These are phyloP conservation scores for Arthrobotrys entomopaga DNA, from an alignment of 2,329 filamentous ascomycete genomes.

Conservation along the genomic window DNA sequence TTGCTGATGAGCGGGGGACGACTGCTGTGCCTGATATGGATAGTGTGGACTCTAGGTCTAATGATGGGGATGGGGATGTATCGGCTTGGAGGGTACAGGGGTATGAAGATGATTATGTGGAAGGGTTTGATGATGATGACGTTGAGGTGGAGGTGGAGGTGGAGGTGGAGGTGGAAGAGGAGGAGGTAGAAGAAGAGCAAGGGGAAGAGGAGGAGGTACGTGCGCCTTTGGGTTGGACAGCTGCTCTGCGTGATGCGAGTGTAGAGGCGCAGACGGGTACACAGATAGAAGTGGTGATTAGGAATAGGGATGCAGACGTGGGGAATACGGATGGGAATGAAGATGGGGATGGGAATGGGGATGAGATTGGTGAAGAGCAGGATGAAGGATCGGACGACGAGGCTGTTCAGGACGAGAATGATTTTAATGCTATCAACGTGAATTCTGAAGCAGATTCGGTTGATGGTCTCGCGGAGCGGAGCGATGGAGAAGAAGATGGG, in stretches of 20 bases:
- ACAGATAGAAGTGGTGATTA: neutral
- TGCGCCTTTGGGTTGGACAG: neutral
- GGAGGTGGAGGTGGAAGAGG: neutral
- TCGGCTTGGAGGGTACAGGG: conserved; percentile 11
- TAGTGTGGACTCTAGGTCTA: neutral
- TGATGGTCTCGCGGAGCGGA: too few species aligned
- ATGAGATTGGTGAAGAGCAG: neutral
- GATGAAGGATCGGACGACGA: neutral
- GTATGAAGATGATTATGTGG: conserved; percentile 19
- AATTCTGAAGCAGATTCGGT: too few species aligned
- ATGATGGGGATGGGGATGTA: neutral
- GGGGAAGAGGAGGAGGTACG: neutral
- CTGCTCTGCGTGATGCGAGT: neutral
- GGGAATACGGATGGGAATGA: neutral
- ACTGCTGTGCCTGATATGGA: conserved; percentile 4
- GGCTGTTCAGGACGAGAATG: neutral
- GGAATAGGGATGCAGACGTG: neutral
- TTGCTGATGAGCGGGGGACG: neutral
- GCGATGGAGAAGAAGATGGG: too few species aligned
- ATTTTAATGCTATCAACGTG: neutral
- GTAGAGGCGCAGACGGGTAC: neutral
- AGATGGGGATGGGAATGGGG: neutral
- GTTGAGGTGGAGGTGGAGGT: neutral
- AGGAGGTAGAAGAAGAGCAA: too few species aligned
- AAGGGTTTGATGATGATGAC: conserved; percentile 10